Base-by-base conservation (phyloP, 805 yeast genomes). In the Suhomyces sp. region DNA sequence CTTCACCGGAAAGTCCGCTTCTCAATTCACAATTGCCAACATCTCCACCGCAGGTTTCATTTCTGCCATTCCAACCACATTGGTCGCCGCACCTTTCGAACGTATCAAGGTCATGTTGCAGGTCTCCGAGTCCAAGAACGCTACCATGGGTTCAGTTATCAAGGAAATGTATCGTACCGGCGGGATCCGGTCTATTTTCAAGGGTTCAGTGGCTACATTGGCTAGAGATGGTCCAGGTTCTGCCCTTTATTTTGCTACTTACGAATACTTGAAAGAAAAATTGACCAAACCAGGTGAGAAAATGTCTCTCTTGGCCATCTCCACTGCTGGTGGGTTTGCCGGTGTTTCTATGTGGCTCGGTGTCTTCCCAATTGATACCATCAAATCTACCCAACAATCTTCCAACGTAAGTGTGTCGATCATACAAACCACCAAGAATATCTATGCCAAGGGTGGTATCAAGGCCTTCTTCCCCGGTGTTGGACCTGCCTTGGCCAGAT, bases 191-290 rank as follows among this genome's bases (percentile, higher is more conserved):
- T 90, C 97, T 1, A 72, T 93, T 18, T 91, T 85, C 65, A 86
- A 87, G 59, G 98, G 98, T 13, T 84, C 96, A 0, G 73, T 74
- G 11, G 96, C 97, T 3, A 91, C 98, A 1, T 65, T 91, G 43
- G 95, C 96, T 13, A 79, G 98, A 60, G 98, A 91, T 56, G 98
- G 97, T 1, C 98, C 98, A 1, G 98, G 98, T 2, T 83, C 95
- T 11, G 98, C 98, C 0, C 71, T 88, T 19, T 91, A 91, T 65
- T 91, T 93, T 60, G 98, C 97, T 3, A 86, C 96, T 2, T 91
- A 91, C 60, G 98, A 91, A 60, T 72, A 74, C 43, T 64, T 87
- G 42, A 93, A 93, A 63, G 71, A 75, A 38, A 63, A 56, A 39
- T 69, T 84, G 47, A 71, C 88, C 9, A 59, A 60, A 11, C 77